A percentile compares a stretch with the other conserved stretches of the same genome.
phyloP scores from a whole-genome alignment of 352 stramenopile species.

The Phytopythium boreale region DNA sequence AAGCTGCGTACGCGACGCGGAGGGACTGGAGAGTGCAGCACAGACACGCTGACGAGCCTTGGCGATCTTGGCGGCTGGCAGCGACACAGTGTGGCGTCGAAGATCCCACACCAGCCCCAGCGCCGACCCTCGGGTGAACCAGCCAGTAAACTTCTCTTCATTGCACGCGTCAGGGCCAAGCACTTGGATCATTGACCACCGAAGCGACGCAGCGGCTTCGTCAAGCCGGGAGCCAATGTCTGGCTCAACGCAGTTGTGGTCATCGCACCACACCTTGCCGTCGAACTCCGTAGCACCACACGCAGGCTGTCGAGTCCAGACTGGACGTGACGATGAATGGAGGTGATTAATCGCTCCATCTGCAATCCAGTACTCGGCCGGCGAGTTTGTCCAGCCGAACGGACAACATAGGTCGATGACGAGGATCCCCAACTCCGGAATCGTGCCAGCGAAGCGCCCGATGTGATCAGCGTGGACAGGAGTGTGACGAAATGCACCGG shows the following conservation, averaged over 20 bases:
- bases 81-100: slow-evolving; percentile 3
- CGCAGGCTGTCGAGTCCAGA: background rate
- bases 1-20: background rate
- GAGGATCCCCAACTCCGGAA: background rate
- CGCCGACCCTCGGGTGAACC: slow-evolving; percentile 6
- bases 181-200: slow-evolving; percentile 6
- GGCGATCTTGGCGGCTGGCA: slow-evolving; percentile 3
- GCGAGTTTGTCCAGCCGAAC: background rate
- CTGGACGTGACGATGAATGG: background rate
- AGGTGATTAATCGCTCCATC: background rate
- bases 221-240: slow-evolving; percentile 10
- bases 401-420: slow-evolving; percentile 5
- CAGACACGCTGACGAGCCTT: slow-evolving; percentile 6
- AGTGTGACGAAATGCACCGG: background rate
- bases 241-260: slow-evolving; percentile 17
- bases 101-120: slow-evolving; percentile 11
- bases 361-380: background rate
- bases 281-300: background rate
- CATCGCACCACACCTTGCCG: slow-evolving; percentile 12
- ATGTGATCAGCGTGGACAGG: background rate
- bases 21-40: background rate
- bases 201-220: slow-evolving; percentile 4
- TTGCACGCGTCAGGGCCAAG: slow-evolving; percentile 14
- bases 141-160: slow-evolving; percentile 13
- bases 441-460: background rate